Evolutionary conservation across 2,329 filamentous ascomycete species (phyloP).

Genomic region (Arthrinium puccinioides): DNA sequence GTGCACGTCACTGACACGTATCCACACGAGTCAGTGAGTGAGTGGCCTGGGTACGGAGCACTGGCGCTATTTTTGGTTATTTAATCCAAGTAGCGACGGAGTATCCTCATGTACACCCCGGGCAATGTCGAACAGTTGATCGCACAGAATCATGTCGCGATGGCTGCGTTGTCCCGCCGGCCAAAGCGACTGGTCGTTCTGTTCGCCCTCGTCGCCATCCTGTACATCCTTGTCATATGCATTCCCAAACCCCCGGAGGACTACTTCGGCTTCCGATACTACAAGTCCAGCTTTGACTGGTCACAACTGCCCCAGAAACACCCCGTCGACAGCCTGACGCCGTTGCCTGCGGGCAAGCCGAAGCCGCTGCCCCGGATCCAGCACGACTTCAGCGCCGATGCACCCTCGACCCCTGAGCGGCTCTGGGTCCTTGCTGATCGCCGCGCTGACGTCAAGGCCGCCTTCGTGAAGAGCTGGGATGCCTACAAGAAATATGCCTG

Average conservation of each 20-base stretch:
- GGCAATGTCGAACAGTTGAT: constrained; percentile 5
- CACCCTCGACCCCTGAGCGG: neutral
- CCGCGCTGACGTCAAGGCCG: constrained; percentile 33
- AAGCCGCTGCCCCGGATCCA: constrained; percentile 5
- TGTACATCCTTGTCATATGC: constrained; percentile 8
- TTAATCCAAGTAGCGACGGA: too few relatives aligned
- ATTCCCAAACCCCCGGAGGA: constrained; percentile 4
- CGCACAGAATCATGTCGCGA: constrained; percentile 4
- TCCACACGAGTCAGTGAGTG: too few relatives aligned
- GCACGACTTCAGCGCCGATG: constrained; percentile 20
- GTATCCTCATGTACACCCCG: constrained; percentile 1
- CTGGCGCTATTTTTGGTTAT: too few relatives aligned
- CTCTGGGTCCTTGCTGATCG: constrained; percentile 15
- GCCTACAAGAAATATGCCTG: constrained; percentile 59
- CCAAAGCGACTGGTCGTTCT: constrained; percentile 5
- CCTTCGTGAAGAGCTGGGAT: constrained; percentile 48
- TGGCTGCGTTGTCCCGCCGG: constrained; percentile 5
- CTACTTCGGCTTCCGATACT: constrained; percentile 4
- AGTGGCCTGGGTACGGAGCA: too few relatives aligned
- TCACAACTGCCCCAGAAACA: constrained; percentile 4
- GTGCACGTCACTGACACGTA: too few relatives aligned
- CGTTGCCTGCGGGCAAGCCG: constrained; percentile 2
- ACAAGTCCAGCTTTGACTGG: constrained; percentile 8
- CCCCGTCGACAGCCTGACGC: constrained; percentile 5
- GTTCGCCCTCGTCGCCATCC: constrained; percentile 3